phyloP scores from a whole-genome alignment of 352 stramenopile species.

The Phytophthora rubi region DNA sequence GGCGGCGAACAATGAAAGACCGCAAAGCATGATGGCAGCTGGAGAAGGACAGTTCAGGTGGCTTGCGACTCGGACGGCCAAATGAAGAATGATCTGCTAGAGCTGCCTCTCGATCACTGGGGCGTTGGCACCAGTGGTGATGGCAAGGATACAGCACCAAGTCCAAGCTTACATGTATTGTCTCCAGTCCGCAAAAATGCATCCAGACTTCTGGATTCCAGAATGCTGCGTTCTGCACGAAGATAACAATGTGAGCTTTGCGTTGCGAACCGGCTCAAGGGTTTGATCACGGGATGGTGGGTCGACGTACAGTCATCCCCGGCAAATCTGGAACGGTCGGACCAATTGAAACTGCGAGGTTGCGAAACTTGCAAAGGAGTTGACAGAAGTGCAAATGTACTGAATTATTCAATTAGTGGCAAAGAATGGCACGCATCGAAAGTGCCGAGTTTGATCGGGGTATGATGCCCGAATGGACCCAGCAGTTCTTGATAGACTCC shows the following conservation, averaged over 20 bases:
- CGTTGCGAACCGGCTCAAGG: constrained; percentile 14
- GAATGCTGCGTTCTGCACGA: neutral
- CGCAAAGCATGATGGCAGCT: constrained; percentile 18
- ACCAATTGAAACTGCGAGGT: no score
- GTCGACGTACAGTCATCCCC: neutral
- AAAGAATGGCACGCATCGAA: no score
- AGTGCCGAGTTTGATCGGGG: no score
- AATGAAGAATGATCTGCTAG: constrained; percentile 19
- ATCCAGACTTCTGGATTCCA: neutral
- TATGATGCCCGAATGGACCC: no score
- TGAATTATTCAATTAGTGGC: no score
- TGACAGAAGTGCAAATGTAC: no score
- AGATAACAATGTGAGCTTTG: constrained; percentile 17
- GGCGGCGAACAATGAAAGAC: constrained; percentile 21
- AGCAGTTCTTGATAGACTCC: no score
- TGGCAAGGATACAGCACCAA: neutral
- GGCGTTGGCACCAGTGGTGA: neutral
- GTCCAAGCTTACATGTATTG: neutral
- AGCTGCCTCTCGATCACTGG: neutral
- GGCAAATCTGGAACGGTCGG: no score
- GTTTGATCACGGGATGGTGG: constrained; percentile 18
- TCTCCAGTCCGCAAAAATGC: neutral
- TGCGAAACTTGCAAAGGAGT: no score
- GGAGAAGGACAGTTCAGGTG: neutral
- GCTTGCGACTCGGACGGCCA: neutral